Percentiles rank a stretch among this genome's conserved stretches.
Evolutionary conservation across 192 early-diverging fungal species (phyloP).

Genomic region (Diversispora eburnea): DNA sequence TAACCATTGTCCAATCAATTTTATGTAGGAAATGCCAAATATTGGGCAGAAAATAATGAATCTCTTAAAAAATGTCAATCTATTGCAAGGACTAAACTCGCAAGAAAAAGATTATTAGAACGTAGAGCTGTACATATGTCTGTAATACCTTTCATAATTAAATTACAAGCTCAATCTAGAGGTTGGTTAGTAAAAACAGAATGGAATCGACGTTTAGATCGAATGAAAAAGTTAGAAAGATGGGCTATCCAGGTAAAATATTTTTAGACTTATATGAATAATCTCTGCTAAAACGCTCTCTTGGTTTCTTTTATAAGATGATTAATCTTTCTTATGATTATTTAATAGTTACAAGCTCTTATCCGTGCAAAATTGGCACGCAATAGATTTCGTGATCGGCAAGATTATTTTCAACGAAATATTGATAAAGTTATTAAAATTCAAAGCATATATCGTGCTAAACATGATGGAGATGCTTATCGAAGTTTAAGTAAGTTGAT

Average conservation of each 20-base stretch:
- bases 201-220: constrained; percentile 15
- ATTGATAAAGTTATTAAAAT: constrained; percentile 75
- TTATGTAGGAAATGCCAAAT: constrained; percentile 31
- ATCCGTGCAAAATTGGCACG: constrained; percentile 55
- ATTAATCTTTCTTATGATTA: neutral
- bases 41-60: constrained; percentile 41
- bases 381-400: constrained; percentile 49
- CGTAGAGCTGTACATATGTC: constrained; percentile 30
- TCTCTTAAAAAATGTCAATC: constrained; percentile 49
- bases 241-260: constrained; percentile 14
- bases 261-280: neutral
- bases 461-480: constrained; percentile 65
- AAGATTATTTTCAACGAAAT: constrained; percentile 59
- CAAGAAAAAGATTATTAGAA: constrained; percentile 38
- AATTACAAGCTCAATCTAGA: constrained; percentile 15
- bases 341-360: constrained; percentile 51
- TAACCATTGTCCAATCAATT: constrained; percentile 16
- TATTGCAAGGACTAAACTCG: constrained; percentile 39
- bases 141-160: constrained; percentile 16
- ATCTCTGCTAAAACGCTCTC: neutral
- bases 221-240: constrained; percentile 17
- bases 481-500: constrained; percentile 55
- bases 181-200: constrained; percentile 18
- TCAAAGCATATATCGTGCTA: constrained; percentile 64
- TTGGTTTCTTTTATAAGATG: too few relatives aligned